Base-by-base conservation (phyloP, 2,329 filamentous ascomycete genomes). In the Paraphaeosphaeria sporulosa region DNA sequence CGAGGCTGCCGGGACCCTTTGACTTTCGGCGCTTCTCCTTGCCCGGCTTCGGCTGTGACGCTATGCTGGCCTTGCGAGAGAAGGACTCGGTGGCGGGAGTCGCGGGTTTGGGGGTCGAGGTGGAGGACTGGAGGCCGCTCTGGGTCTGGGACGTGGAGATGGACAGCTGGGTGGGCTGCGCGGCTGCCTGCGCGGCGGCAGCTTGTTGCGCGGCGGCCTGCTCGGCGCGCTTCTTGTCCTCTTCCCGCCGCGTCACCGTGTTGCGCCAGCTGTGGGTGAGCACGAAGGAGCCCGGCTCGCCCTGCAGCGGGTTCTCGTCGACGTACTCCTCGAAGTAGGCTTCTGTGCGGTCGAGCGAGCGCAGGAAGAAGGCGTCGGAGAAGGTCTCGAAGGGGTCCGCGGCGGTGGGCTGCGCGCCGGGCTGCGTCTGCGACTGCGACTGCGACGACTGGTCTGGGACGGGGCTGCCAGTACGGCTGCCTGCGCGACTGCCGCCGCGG, bases 211-310 rank as follows among this genome's bases (percentile, higher is more conserved):
- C 52, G 34, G 64, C 50, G 12, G 67, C 65, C 27, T 53, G 32
- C 21, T 57, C 51, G 46, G 50, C 46, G 40, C 47, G 65, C 54
- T 47, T 67, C 62, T 65, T 71, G 51, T 71, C 75, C 58, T 79
- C 74, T 46, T 73, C 74, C 51, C 77, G 74, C 40, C 74, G 62
- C 46, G 80, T 80, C 60, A 80, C 78, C 9, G 83, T 73, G 9
- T 52, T 52, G 49, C 49, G 49, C 49, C 49, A 52, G 34, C 34
- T 40, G 21, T 52, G 34, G 9, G 49, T 81, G 64, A 89, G 82
- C 56, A 86, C 84, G 65, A 90, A 89, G 4, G 82, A 83, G 32
- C 87, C 87, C 0, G 88, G 87, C 70, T 89, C 87, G 50, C 87
- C 87, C 8, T 84, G 79, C 15, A 90, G 76, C 0, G 87, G 86